Evolutionary conservation across 495 filamentous ascomycete species (phyloP).

Genomic region (Penicillium paxilli): DNA sequence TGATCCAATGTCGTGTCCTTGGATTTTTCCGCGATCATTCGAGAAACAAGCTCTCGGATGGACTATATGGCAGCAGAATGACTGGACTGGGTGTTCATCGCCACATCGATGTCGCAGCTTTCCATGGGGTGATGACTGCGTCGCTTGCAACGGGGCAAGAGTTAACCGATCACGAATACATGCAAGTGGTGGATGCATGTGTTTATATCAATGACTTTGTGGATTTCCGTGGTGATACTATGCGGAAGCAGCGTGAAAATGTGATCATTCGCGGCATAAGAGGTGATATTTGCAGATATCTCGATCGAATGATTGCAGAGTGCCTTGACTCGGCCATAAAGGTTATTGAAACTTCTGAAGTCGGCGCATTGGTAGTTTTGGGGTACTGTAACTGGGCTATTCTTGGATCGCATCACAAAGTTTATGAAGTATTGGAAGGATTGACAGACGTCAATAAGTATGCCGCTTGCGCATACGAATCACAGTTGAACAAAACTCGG

Average conservation of each 20-base stretch:
- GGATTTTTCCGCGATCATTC: constrained; percentile 22
- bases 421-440: constrained; percentile 18
- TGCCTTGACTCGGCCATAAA: constrained; percentile 5
- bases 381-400: constrained; percentile 27
- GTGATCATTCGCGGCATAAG: constrained; percentile 17
- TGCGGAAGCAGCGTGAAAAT: constrained; percentile 23
- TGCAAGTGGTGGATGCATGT: constrained; percentile 5
- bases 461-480: constrained; percentile 5
- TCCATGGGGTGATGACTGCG: constrained; percentile 8
- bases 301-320: constrained; percentile 9
- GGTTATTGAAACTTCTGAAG: constrained; percentile 1
- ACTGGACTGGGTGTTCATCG: constrained; percentile 11
- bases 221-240: constrained; percentile 20
- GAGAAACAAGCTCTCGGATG: constrained; percentile 2
- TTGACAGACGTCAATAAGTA: neutral
- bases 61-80: constrained; percentile 23
- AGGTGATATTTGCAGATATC: constrained; percentile 14
- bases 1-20: constrained; percentile 23
- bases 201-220: constrained; percentile 20
- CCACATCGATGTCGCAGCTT: constrained; percentile 16
- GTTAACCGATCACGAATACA: constrained; percentile 1
- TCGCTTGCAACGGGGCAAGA: constrained; percentile 15
- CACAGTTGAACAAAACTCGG: neutral
- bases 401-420: constrained; percentile 24
- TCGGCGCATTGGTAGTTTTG: constrained; percentile 14